phyloP scores from a whole-genome alignment of 306 rosid genomes.

The Prunus dulcis region DNA sequence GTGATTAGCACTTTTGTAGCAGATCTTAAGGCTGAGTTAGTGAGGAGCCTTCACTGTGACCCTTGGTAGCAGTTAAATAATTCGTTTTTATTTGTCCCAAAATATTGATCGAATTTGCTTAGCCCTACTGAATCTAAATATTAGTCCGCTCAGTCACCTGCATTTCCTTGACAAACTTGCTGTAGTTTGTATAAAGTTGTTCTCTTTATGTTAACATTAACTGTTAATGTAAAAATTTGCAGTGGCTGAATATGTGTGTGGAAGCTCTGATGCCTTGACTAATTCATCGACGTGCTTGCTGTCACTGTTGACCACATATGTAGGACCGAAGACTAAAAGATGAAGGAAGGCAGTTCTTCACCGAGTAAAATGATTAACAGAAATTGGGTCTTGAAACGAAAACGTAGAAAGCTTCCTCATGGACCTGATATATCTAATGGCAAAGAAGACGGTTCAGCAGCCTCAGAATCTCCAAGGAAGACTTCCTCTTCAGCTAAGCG shows the following conservation, averaged over 20 bases:
- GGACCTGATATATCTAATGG: slow-evolving; percentile 51
- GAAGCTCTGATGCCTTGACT: slow-evolving; percentile 21
- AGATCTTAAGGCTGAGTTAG: slow-evolving; percentile 5
- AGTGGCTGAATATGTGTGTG: slow-evolving; percentile 1
- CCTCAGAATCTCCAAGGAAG: slow-evolving; percentile 60
- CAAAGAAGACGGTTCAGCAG: slow-evolving; percentile 57
- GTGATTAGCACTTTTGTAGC: slow-evolving; percentile 15
- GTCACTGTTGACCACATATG: slow-evolving; percentile 27
- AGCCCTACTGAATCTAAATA: not conserved
- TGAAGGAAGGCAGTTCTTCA: slow-evolving; percentile 74
- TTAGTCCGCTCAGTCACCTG: not conserved
- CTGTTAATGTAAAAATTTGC: not conserved
- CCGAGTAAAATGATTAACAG: slow-evolving; percentile 72
- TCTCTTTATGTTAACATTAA: not conserved
- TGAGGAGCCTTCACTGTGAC: not conserved
- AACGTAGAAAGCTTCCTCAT: slow-evolving; percentile 77
- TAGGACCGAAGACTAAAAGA: slow-evolving; percentile 38
- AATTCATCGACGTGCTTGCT: slow-evolving; percentile 24
- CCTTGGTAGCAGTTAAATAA: not conserved
- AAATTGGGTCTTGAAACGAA: slow-evolving; percentile 96
- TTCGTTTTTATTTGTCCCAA: not conserved
- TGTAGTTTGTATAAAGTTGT: not conserved
- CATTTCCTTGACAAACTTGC: not conserved
- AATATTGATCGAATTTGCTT: not conserved
- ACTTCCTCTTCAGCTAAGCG: slow-evolving; percentile 53